phyloP scores from a whole-genome alignment of 2,329 filamentous ascomycete species.

The Emergomyces orientalis region DNA sequence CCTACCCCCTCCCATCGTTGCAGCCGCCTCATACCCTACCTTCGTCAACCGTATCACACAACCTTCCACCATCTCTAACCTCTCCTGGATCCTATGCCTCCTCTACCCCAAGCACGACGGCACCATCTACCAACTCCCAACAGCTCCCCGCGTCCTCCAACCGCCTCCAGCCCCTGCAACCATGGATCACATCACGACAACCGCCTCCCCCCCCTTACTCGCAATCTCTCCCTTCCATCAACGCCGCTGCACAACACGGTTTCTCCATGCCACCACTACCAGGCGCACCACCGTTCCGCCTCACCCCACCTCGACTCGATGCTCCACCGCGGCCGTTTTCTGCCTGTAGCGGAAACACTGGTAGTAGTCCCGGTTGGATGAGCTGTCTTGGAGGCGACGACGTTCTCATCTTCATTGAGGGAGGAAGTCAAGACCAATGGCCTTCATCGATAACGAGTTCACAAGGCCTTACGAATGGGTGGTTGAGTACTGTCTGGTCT shows the following conservation, averaged over 20 bases:
- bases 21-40: constrained; percentile 26
- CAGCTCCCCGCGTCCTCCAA: constrained; percentile 23
- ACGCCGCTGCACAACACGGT: constrained; percentile 31
- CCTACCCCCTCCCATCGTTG: constrained; percentile 23
- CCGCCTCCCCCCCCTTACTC: constrained; percentile 16
- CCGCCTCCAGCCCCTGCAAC: constrained; percentile 33
- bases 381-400: constrained; percentile 16
- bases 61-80: constrained; percentile 24
- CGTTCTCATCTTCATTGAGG: constrained; percentile 15
- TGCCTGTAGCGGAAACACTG: background rate
- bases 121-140: constrained; percentile 17
- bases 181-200: constrained; percentile 28
- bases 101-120: constrained; percentile 15
- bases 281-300: constrained; percentile 5
- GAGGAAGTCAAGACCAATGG: constrained; percentile 14
- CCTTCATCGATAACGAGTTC: background rate
- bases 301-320: constrained; percentile 5
- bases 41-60: constrained; percentile 20
- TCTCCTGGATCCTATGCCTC: constrained; percentile 19
- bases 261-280: constrained; percentile 19
- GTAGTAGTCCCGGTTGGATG: constrained; percentile 7
- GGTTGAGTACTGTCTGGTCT: constrained; percentile 13
- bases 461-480: constrained; percentile 8
- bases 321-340: constrained; percentile 3
- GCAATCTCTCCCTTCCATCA: constrained; percentile 23